Evolutionary conservation across 176 grass and related monocot genomes (phyloP).

Genomic region (Pontederia paniculata): DNA sequence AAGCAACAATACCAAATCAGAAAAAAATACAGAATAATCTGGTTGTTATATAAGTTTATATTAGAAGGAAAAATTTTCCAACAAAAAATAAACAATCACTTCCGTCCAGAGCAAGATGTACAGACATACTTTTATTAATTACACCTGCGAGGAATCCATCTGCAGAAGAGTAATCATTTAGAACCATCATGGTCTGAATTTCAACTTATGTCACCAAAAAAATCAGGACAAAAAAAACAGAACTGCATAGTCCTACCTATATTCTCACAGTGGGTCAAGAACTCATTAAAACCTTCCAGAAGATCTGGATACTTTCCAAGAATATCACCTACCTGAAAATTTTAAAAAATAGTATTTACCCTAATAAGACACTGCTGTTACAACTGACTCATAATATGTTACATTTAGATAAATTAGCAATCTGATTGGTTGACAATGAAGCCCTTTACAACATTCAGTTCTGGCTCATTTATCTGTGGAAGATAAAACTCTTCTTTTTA

Average conservation of each 20-base stretch:
- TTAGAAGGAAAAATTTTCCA: neutral
- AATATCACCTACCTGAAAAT: conserved; percentile 48
- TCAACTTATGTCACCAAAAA: conserved; percentile 14
- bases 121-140: conserved; percentile 55
- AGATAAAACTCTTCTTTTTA: too few relatives aligned
- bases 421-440: too few relatives aligned
- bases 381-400: too few relatives aligned
- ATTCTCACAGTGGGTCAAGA: conserved; percentile 64
- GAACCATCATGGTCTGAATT: conserved; percentile 8
- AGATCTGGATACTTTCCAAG: conserved; percentile 57
- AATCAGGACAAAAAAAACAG: conserved; percentile 4
- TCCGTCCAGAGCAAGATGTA: too few relatives aligned
- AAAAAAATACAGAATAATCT: neutral
- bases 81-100: neutral
- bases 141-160: conserved; percentile 66
- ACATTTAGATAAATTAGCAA: too few relatives aligned
- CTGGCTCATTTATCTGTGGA: too few relatives aligned
- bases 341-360: too few relatives aligned
- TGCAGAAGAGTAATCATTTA: conserved; percentile 28
- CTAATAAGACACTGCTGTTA: too few relatives aligned
- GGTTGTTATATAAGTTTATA: conserved; percentile 1
- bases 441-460: too few relatives aligned
- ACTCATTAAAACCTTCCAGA: conserved; percentile 55
- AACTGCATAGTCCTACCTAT: conserved; percentile 32
- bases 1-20: neutral